A percentile compares a stretch with the other conserved stretches of the same genome.
Evolutionary conservation across 768 basidiomycete species (phyloP).

Genomic region (Podaxis sp.): DNA sequence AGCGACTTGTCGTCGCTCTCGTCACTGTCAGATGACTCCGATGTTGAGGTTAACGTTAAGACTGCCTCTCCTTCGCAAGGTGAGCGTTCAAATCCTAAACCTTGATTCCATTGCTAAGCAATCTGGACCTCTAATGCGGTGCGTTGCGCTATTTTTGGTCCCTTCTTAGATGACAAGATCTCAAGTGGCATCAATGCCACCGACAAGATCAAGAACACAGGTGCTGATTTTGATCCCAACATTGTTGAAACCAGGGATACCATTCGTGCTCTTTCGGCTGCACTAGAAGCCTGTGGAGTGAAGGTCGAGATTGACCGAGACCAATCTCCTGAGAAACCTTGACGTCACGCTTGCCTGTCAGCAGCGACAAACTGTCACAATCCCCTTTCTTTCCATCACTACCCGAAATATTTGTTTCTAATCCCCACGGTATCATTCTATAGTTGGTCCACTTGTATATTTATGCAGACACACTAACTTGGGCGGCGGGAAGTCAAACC

Average conservation of each 20-base stretch:
- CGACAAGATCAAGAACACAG: not conserved
- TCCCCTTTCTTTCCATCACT: not conserved
- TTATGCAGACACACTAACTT: not conserved
- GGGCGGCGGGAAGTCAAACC: not conserved
- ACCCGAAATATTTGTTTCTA: not conserved
- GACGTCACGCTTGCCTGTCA: not conserved
- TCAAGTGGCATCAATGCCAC: not conserved
- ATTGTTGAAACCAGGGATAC: conserved; percentile 2
- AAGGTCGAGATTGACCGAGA: not conserved
- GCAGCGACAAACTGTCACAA: not conserved
- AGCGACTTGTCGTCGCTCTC: conserved; percentile 8
- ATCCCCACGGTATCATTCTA: not conserved
- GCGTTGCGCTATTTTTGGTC: not conserved
- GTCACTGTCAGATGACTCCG: conserved; percentile 7
- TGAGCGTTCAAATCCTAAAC: not conserved
- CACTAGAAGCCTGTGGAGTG: conserved; percentile 1
- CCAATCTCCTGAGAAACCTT: not conserved
- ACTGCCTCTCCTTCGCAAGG: not conserved
- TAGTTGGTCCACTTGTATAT: conserved; percentile 5
- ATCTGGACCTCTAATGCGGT: not conserved
- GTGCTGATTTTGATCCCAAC: not conserved
- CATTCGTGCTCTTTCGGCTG: not conserved
- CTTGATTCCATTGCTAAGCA: not conserved
- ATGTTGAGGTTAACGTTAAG: not conserved
- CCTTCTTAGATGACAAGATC: not conserved